phyloP scores from a whole-genome alignment of 2,329 filamentous ascomycete genomes.

The Lomentospora prolificans region DNA sequence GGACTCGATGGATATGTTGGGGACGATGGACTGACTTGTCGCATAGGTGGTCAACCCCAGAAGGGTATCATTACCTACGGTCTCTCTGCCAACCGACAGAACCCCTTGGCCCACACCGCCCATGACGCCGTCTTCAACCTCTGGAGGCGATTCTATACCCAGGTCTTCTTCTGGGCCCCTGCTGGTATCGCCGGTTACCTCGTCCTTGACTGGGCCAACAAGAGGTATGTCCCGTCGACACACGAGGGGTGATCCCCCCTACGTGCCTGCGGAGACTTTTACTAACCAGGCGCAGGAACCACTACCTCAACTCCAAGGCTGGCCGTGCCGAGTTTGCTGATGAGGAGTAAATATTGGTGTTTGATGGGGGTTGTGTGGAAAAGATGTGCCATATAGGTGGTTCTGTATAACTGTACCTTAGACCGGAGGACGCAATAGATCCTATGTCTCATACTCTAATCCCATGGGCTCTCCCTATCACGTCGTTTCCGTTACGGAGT shows the following conservation, averaged over 20 bases:
- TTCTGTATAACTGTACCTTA: conserved; percentile 33
- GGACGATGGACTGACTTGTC: too few relatives aligned
- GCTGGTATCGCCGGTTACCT: conserved; percentile 72
- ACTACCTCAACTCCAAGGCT: conserved; percentile 72
- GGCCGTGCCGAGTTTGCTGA: conserved; percentile 48
- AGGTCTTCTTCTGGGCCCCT: conserved; percentile 83
- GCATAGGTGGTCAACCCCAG: conserved; percentile 27
- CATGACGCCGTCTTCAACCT: conserved; percentile 91
- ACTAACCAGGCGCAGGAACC: conserved; percentile 46
- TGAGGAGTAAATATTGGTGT: conserved; percentile 27
- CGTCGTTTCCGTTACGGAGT: too few relatives aligned
- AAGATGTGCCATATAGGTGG: conserved; percentile 21
- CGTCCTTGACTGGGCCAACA: conserved; percentile 80
- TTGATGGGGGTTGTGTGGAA: conserved; percentile 8
- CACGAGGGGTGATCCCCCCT: background rate
- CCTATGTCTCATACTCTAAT: conserved; percentile 11
- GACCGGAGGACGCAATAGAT: conserved; percentile 28
- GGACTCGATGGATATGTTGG: background rate
- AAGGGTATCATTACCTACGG: conserved; percentile 62
- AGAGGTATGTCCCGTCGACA: conserved; percentile 52
- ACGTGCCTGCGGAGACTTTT: background rate
- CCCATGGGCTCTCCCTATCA: background rate
- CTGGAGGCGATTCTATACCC: conserved; percentile 73
- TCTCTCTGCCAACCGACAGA: conserved; percentile 79
- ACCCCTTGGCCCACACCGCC: conserved; percentile 67